phyloP scores from a whole-genome alignment of 179 eudicot genomes.

The Dionaea muscipula region DNA sequence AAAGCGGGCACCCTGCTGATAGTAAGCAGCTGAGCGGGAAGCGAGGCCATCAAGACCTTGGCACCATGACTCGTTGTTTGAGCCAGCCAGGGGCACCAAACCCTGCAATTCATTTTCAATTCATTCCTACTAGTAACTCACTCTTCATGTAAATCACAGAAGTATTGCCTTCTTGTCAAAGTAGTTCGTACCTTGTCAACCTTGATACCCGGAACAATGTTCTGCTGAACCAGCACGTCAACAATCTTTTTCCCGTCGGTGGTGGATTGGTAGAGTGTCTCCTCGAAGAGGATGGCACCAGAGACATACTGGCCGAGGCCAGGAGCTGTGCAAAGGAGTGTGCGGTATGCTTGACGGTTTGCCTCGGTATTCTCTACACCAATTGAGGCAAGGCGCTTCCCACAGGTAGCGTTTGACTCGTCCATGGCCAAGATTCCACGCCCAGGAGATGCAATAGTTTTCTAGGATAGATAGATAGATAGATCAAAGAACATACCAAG shows the following conservation, averaged over 20 bases:
- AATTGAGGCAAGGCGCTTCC: slow-evolving; percentile 74
- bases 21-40: slow-evolving; percentile 79
- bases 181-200: slow-evolving; percentile 56
- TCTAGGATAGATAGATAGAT: no score
- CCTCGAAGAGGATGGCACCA: slow-evolving; percentile 86
- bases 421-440: slow-evolving; percentile 87
- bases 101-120: slow-evolving; percentile 39
- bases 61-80: slow-evolving; percentile 87
- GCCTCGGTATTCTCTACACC: slow-evolving; percentile 89
- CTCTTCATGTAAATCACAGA: background rate
- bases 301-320: slow-evolving; percentile 71
- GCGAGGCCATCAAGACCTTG: slow-evolving; percentile 94
- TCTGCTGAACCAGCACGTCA: slow-evolving; percentile 60
- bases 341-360: slow-evolving; percentile 78
- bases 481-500: no score
- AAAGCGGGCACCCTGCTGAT: slow-evolving; percentile 91
- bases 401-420: slow-evolving; percentile 84
- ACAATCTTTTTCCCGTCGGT: slow-evolving; percentile 71
- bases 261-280: slow-evolving; percentile 84
- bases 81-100: slow-evolving; percentile 78
- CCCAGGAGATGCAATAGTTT: slow-evolving; percentile 80
- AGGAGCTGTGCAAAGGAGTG: slow-evolving; percentile 59
- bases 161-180: background rate
- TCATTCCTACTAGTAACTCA: slow-evolving; percentile 3
- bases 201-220: slow-evolving; percentile 82